Evolutionary conservation across 164 flowering plant genomes (phyloP), one percentile per base, ranked within the genome.

Genomic region (Euptelea pleiosperma): DNA sequence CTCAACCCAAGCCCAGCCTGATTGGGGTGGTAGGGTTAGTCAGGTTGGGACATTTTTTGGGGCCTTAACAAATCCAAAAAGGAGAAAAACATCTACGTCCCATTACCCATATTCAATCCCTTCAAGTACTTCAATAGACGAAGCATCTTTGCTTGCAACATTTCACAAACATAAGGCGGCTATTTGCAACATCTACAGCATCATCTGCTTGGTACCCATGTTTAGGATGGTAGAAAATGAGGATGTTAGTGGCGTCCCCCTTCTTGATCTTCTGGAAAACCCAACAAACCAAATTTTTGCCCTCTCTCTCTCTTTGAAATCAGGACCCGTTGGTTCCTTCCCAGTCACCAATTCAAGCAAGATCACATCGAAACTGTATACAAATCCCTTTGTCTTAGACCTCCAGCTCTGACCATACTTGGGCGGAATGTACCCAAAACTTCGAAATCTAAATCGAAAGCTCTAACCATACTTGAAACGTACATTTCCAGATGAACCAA

Each of bases 271-370:
- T 88, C 60, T 75, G 63, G 39, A 55, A 39, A 31, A 75, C 96
- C 96, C 89, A 88, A 0, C 96, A 90, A 0, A 85, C 88, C 73
- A 88, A 63, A 51, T 88, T 88, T 55, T 88, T 90, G 2, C 96
- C 92, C n/a, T n/a, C 47, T 88, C 96, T 1, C 71, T 57, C 28
- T 88, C 96, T 34, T 84, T 83, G 33, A 85, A 88, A 16, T 84
- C 84, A 0, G 86, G 80, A 8, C 96, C 96, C 0, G 85, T 85
- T 3, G 96, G 92, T 69, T 88, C 96, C 48, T 84, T 85, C 28
- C 92, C 96, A 0, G 96, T 85, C 45, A 85, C 81, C 76, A 83
- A 35, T 67, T 88, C 92, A 2, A 85, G 84, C 61, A 88, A 62
- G 41, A 88, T 88, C 61, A 85, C 96, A 0, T 92, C 96, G 22